Evolutionary conservation across 768 basidiomycete genomes (phyloP), one percentile per base, ranked within the genome.

Genomic region (Amanita inopinata): DNA sequence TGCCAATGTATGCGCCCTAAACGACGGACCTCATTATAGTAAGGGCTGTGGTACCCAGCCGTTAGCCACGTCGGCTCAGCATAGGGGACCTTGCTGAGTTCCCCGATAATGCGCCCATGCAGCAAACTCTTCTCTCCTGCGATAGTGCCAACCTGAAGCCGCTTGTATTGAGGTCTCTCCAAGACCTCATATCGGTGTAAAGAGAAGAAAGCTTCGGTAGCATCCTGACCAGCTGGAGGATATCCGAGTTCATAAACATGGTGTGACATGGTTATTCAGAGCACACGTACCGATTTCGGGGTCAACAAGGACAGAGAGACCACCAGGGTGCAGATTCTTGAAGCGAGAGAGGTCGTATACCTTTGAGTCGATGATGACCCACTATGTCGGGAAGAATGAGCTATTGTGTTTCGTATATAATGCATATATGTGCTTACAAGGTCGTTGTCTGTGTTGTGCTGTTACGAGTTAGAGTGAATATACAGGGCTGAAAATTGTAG

Each of bases 331-430:
- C 37, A 92, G 63, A 36, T 69, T 70, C 52, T 74, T 73, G 66
- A 97, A 93, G 51, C 70, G 76, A 14, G 81, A 75, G 14, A 93
- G 61, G 61, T 92, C 80, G 59, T 80, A 91, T 23, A 90, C 89
- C 54, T 81, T 84, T 20, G 78, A 69, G 56, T 94, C 88, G 49
- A 91, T 75, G 49, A 90, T 73, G 34, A 91, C 64, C 87, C 87
- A 91, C 80, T 86, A 45, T 23, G 19, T 9, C 6, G n/a, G 9
- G 20, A 23, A 23, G 18, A 33, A 25, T 12, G 10, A 19, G 33
- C 7, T 44, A 32, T 31, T 37, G 7, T 32, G 32, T 31, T 19
- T 11, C 33, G 8, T 22, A 19, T 8, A 33, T 23, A 10, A 5
- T 19, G 19, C 10, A 37, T 15, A 12, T 37, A 15, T 28, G 4